Base-by-base conservation (phyloP, 805 yeast genomes). In the Kazachstania kunashirensis region DNA sequence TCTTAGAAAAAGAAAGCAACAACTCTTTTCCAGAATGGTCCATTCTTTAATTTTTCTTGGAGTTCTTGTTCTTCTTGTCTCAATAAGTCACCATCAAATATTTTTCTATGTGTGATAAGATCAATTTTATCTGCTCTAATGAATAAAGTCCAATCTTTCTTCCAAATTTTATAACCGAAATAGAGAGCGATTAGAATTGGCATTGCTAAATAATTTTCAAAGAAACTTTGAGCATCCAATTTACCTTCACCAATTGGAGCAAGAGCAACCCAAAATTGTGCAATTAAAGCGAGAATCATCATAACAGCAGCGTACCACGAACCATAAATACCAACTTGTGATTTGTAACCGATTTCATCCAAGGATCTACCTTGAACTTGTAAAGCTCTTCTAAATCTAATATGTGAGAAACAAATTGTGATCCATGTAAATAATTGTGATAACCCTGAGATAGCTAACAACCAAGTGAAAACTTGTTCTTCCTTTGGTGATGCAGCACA, bases 231-330 rank as follows among this genome's bases (percentile, higher is more conserved):
- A 11, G 73, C 79, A 35, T 59, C 57, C 24, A 66, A 48, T 24
- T 43, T 49, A 17, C 37, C 42, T 24, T 40, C 47, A 13, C 54
- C 58, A 34, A 78, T 57, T 29, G 84, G 83, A 50, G 67, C 77
- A 34, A 77, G 55, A 3, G 82, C 79, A 37, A 77, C 70, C 78
- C 81, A 78, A 53, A 77, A 75, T 53, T 76, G 81, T 2, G 77
- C 79, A 36, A 70, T 57, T 20, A 77, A 48, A 20, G 77, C 68
- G 34, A 75, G 60, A 8, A 61, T 36, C 53, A 76, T 71, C 49
- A 78, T 60, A 10, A 63, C 38, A 12, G 73, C 57, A 5, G 76
- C 80, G 52, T 67, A 67, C 44, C 58, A 64, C 1, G 81, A 75
- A 10, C 79, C 80, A 49, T 53, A 60, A 6, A 63, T 53, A 35